These are phyloP conservation scores for Solanum acaule DNA, from an alignment of 257 asterid genomes.

Conservation along the genomic window DNA sequence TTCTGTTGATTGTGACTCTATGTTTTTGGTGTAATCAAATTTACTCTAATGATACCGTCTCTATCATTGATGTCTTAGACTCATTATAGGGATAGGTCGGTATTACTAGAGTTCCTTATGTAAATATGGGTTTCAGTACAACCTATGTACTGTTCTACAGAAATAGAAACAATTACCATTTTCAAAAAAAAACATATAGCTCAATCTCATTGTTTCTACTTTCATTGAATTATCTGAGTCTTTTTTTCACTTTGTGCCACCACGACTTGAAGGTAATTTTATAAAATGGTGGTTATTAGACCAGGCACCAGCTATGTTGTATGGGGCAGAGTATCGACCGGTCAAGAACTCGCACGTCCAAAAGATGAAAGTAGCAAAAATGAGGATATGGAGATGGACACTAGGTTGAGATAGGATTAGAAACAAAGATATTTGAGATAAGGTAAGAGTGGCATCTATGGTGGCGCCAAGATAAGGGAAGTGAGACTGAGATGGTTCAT, in stretches of 20 bases:
- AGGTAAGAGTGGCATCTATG: neutral
- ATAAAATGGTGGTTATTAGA: neutral
- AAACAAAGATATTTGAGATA: neutral
- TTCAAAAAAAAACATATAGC: no score
- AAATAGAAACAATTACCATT: no score
- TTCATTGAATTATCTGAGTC: neutral
- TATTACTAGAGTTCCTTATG: no score
- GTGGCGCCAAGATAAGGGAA: neutral
- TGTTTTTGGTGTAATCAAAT: no score
- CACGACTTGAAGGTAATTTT: neutral
- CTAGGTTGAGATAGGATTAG: neutral
- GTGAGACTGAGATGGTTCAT: neutral
- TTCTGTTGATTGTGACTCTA: no score
- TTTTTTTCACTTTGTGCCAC: neutral
- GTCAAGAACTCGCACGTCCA: neutral
- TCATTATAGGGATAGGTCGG: no score
- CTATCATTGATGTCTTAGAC: no score
- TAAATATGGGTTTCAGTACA: no score
- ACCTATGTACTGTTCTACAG: no score
- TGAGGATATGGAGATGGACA: neutral
- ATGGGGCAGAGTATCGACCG: neutral
- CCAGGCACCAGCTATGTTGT: neutral
- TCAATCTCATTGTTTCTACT: neutral
- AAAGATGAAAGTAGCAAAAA: neutral
- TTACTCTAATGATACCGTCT: no score